Evolutionary conservation across 805 yeast species (phyloP).

Genomic region (Lipomyces starkeyi): DNA sequence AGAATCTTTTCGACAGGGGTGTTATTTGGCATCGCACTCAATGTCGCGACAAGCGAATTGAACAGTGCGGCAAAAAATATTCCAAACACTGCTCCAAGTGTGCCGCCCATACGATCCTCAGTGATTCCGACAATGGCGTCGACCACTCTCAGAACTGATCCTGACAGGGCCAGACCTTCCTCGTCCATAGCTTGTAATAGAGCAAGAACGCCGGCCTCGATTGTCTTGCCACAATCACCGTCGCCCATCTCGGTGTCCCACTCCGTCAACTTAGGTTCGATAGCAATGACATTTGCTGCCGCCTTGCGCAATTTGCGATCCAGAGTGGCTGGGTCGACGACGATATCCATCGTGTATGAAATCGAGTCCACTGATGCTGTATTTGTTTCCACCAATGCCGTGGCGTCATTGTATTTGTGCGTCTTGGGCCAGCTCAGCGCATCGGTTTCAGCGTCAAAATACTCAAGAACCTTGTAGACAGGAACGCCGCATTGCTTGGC

Average conservation of each 20-base stretch:
- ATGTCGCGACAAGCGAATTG: slow-evolving; percentile 18
- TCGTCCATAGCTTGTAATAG: slow-evolving; percentile 58
- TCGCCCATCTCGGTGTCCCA: slow-evolving; percentile 91
- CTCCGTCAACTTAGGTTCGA: slow-evolving; percentile 81
- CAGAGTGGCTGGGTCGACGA: slow-evolving; percentile 20
- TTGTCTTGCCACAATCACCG: slow-evolving; percentile 94
- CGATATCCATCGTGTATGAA: slow-evolving; percentile 13
- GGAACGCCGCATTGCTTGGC: slow-evolving; percentile 17
- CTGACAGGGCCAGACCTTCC: slow-evolving; percentile 56
- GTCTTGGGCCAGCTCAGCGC: slow-evolving; percentile 26
- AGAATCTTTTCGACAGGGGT: not conserved
- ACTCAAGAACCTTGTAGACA: slow-evolving; percentile 7
- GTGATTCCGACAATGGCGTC: slow-evolving; percentile 65
- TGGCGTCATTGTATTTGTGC: not conserved
- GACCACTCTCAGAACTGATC: slow-evolving; percentile 55
- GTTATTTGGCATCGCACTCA: not conserved
- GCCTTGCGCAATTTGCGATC: slow-evolving; percentile 51
- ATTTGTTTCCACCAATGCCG: not conserved
- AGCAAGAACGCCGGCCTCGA: slow-evolving; percentile 79
- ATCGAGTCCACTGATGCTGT: not conserved
- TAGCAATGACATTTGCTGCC: slow-evolving; percentile 58
- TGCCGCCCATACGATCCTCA: slow-evolving; percentile 90
- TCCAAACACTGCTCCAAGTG: slow-evolving; percentile 92
- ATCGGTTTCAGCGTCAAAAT: slow-evolving; percentile 24
- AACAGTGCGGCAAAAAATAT: slow-evolving; percentile 81